Base-by-base conservation (phyloP, 192 early-diverging fungal genomes). In the Radiomyces spectabilis region DNA sequence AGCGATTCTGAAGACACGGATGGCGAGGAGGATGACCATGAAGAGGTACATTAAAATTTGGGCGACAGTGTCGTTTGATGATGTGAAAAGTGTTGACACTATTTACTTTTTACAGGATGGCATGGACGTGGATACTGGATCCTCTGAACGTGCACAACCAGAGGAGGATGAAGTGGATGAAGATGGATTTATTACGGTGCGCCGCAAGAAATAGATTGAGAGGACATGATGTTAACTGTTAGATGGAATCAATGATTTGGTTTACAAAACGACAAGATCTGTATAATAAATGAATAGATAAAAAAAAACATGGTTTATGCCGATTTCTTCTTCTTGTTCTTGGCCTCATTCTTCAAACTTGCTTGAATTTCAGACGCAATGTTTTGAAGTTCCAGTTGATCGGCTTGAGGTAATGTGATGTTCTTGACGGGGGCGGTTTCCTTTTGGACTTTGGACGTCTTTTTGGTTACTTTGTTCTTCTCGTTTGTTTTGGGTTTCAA, bases 1-100 rank as follows among this genome's bases (percentile, higher is more conserved):
- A 46, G 41, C 29, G 51, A 61, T 53, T 73, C 59, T 31, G 67
- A 59, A 10, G 66, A 61, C 1, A 61, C 69, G 3, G 67, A 55
- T 5, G 61, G 46, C 8, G 53, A 43, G 6, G 51, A 60, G 2
- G 49, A 40, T 2, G 51, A 19, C 26, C 39, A 56, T 30, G 43
- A 29, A 9, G 29, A 40, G 45, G 16, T 49, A 48, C 18, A 33
- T 4, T 33, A 50, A n/a, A 33, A 18, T 31, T 18, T 12, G 21
- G 32, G 33, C 16, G 10, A 33, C 18, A 50, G 22, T 25, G 25
- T 31, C 19, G 12, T 13, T 31, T 10, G 48, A 57, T 57, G 40
- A 5, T 16, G 22, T 44, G 3, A 26, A 45, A n/a, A 33, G 29
- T 13, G 1, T 18, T 43, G 41, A 42, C 40, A 27, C 8, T 34